Evolutionary conservation across 805 yeast species (phyloP).

Genomic region (Lipomyces anomalus): DNA sequence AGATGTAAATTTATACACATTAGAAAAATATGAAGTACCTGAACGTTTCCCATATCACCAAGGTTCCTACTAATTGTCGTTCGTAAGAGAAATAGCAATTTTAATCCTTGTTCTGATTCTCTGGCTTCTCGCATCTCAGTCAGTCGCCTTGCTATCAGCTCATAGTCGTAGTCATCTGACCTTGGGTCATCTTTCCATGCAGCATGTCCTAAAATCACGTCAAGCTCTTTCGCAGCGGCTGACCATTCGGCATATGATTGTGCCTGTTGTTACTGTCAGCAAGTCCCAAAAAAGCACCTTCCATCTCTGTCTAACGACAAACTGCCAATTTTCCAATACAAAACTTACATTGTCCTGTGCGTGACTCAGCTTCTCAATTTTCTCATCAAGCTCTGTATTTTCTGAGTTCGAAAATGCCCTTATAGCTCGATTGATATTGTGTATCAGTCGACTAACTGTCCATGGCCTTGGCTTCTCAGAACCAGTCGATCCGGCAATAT

Average conservation of each 20-base stretch:
- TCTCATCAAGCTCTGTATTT: too few species aligned
- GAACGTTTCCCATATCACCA: conserved; percentile 80
- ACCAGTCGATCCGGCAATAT: too few species aligned
- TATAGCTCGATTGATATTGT: too few species aligned
- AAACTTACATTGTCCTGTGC: too few species aligned
- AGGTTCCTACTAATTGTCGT: conserved; percentile 81
- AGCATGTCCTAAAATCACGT: conserved; percentile 53
- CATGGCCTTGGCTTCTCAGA: too few species aligned
- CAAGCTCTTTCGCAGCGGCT: conserved; percentile 56
- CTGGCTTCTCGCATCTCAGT: conserved; percentile 58
- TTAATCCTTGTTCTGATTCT: conserved; percentile 48
- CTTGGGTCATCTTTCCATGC: conserved; percentile 62
- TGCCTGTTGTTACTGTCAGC: neutral
- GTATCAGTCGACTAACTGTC: too few species aligned
- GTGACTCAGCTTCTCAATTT: too few species aligned
- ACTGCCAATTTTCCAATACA: too few species aligned
- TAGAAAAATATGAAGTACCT: conserved; percentile 31
- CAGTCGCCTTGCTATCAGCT: conserved; percentile 49
- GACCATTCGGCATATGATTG: conserved; percentile 55
- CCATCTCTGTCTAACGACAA: too few species aligned
- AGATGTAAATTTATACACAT: too few species aligned
- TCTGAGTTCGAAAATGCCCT: too few species aligned
- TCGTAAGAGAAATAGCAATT: conserved; percentile 65
- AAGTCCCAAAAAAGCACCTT: too few species aligned
- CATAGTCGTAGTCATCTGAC: conserved; percentile 68